These are phyloP conservation scores for Symbiodinium natans DNA, from an alignment of 73 alveolate genomes.

Conservation along the genomic window DNA sequence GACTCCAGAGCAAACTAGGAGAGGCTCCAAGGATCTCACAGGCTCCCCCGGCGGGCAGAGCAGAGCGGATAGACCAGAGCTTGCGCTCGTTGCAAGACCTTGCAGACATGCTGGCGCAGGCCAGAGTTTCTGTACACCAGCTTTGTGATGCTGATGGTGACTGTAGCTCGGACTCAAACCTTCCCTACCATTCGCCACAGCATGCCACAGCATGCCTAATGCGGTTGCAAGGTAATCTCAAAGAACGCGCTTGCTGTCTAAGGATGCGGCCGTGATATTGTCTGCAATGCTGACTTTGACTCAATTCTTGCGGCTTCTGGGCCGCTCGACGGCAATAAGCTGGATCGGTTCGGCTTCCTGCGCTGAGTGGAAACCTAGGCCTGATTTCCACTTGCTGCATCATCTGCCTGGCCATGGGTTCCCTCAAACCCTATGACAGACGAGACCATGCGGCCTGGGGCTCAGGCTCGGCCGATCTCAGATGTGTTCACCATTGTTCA, in stretches of 20 bases:
- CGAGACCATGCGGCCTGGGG: neutral
- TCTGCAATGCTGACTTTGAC: neutral
- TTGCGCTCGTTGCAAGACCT: too few species aligned
- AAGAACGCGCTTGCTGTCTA: too few species aligned
- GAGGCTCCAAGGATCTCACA: too few species aligned
- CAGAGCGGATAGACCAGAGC: too few species aligned
- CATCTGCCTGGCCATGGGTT: neutral
- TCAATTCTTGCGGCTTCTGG: neutral
- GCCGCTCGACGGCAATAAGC: neutral
- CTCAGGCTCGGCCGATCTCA: too few species aligned
- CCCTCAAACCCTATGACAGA: neutral
- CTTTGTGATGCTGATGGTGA: neutral
- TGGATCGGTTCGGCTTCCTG: too few species aligned
- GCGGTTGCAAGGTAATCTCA: too few species aligned
- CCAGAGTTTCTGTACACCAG: neutral
- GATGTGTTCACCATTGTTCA: too few species aligned
- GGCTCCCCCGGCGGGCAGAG: too few species aligned
- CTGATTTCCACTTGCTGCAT: neutral
- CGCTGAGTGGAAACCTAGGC: neutral
- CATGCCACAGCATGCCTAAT: too few species aligned
- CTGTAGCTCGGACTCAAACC: neutral
- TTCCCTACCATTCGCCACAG: too few species aligned
- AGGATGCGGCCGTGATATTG: neutral
- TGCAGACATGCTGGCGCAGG: neutral
- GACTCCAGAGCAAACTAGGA: too few species aligned